Evolutionary conservation across 495 filamentous ascomycete species (phyloP).

Genomic region (Annulohypoxylon stygium): DNA sequence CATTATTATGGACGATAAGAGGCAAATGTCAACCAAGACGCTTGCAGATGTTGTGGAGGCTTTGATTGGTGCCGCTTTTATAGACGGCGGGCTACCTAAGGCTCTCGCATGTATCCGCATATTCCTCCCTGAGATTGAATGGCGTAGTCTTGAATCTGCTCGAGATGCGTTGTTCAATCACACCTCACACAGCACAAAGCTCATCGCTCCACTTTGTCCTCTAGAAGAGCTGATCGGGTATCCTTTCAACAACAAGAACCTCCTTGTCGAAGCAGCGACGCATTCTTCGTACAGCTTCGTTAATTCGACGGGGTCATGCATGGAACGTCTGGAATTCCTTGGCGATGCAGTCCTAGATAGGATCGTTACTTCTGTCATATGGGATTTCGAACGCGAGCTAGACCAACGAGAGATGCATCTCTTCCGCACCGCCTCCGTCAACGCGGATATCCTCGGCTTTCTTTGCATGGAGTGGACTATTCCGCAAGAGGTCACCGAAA

Average conservation of each 20-base stretch:
- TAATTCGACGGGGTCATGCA: conserved; percentile 66
- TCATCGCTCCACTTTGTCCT: conserved; percentile 48
- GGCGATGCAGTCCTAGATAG: conserved; percentile 90
- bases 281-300: conserved; percentile 75
- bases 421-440: conserved; percentile 81
- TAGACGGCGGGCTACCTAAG: conserved; percentile 75
- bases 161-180: conserved; percentile 52
- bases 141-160: conserved; percentile 59
- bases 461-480: conserved; percentile 71
- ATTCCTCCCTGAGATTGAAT: conserved; percentile 74
- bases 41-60: conserved; percentile 92
- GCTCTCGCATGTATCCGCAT: conserved; percentile 73
- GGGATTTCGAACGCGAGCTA: conserved; percentile 57
- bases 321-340: conserved; percentile 91
- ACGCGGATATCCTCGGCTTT: conserved; percentile 90
- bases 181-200: conserved; percentile 45
- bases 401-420: conserved; percentile 77
- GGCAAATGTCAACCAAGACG: conserved; percentile 76
- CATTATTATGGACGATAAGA: conserved; percentile 27
- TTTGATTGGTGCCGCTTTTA: conserved; percentile 81
- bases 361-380: conserved; percentile 70
- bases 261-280: conserved; percentile 88
- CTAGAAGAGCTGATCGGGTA: conserved; percentile 76
- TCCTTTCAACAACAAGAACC: conserved; percentile 73
- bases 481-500: conserved; percentile 49